These are phyloP conservation scores for Pythium scleroteichum DNA, from an alignment of 352 stramenopile genomes.

Conservation along the genomic window DNA sequence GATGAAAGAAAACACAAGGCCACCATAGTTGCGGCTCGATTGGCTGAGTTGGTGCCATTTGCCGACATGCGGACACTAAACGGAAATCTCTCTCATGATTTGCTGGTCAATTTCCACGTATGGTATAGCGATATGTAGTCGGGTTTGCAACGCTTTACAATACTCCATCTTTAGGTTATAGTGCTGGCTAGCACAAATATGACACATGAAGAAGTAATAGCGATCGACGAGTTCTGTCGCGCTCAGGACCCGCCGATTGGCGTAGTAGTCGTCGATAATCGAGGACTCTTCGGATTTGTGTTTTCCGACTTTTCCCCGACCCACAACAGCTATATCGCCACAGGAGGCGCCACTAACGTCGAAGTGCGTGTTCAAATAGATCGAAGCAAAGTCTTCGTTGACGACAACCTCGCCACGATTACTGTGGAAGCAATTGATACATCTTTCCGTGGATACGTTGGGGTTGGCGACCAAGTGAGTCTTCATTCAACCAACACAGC, in stretches of 20 bases:
- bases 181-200: conserved; percentile 39
- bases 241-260: conserved; percentile 39
- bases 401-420: conserved; percentile 3
- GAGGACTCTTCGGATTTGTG: conserved; percentile 37
- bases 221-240: conserved; percentile 52
- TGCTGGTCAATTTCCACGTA: conserved; percentile 50
- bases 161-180: conserved; percentile 29
- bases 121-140: background rate
- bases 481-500: background rate
- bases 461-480: conserved; percentile 16
- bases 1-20: conserved; percentile 36
- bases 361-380: conserved; percentile 25
- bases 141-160: background rate
- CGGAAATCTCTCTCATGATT: conserved; percentile 34
- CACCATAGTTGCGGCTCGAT: conserved; percentile 31
- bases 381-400: conserved; percentile 11
- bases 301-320: conserved; percentile 38
- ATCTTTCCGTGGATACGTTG: conserved; percentile 16
- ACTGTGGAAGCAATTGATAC: conserved; percentile 26
- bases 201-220: conserved; percentile 44
- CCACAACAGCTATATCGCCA: conserved; percentile 20
- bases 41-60: conserved; percentile 33
- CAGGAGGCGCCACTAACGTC: conserved; percentile 10
- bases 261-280: conserved; percentile 39
- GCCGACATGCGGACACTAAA: conserved; percentile 34